Conservation (phyloP, 2,329 filamentous ascomycete genomes). For the Pseudogymnoascus sp. region DNA sequence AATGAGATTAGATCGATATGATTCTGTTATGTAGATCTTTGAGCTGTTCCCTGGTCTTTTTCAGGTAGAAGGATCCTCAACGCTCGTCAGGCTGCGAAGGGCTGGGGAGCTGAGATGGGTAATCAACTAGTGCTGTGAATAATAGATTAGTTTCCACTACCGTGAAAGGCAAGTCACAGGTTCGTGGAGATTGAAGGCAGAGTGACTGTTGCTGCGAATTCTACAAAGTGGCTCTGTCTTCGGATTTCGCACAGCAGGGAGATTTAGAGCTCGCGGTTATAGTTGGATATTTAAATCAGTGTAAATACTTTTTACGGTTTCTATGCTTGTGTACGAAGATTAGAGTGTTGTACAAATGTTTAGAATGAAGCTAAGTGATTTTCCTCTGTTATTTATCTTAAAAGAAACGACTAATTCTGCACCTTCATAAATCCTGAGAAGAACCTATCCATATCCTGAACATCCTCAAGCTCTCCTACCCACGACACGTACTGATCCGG, state of each 20-base stretch:
- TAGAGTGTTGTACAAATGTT: not conserved
- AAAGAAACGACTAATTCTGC: not conserved
- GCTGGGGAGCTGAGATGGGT: too few relatives aligned
- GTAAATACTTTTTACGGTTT: not conserved
- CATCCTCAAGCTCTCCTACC: constrained; percentile 30
- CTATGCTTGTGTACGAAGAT: not conserved
- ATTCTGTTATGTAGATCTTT: too few relatives aligned
- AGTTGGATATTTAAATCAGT: not conserved
- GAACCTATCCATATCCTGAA: constrained; percentile 26
- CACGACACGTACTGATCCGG: constrained; percentile 61
- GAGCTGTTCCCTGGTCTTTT: too few relatives aligned
- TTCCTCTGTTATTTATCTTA: not conserved
- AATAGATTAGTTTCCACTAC: too few relatives aligned
- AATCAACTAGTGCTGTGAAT: not conserved
- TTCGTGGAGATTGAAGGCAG: too few relatives aligned
- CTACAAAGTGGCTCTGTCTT: too few relatives aligned
- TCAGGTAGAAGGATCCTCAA: too few relatives aligned
- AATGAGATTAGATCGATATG: too few relatives aligned
- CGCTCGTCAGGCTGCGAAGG: too few relatives aligned
- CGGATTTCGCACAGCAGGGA: too few relatives aligned
- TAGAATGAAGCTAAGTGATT: not conserved
- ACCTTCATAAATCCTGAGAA: constrained; percentile 16
- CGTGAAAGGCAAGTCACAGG: too few relatives aligned
- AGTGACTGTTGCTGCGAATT: too few relatives aligned
- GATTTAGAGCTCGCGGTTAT: not conserved